Conservation (phyloP, 345 rosid species). For the Populus alba region DNA sequence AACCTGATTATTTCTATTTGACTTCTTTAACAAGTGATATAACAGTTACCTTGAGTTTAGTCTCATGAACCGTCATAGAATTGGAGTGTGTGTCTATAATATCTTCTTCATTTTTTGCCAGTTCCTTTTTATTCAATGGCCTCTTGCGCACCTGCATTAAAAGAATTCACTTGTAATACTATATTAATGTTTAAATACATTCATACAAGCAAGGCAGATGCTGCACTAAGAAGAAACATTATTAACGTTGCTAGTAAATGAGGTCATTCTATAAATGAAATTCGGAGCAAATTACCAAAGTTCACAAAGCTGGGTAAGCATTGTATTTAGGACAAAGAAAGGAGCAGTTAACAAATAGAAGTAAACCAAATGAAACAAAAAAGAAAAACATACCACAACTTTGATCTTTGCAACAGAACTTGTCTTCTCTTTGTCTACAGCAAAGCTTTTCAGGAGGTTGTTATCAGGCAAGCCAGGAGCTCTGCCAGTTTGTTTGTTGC, state of each 20-base stretch:
- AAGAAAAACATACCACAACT: constrained; percentile 77
- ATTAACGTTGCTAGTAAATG: constrained; percentile 1
- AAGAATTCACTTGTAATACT: constrained; percentile 10
- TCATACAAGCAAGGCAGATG: constrained; percentile 2
- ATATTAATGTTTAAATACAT: background rate
- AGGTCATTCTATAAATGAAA: constrained; percentile 1
- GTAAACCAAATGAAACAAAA: background rate
- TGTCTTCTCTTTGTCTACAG: constrained; percentile 75
- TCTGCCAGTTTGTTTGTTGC: constrained; percentile 65
- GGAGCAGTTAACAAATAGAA: background rate
- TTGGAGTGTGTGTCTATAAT: constrained; percentile 75
- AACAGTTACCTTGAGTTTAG: constrained; percentile 77
- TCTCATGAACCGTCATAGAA: constrained; percentile 81
- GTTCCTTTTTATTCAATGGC: constrained; percentile 93
- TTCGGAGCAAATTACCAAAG: background rate
- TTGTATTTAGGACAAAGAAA: background rate
- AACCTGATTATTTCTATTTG: background rate
- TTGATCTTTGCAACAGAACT: constrained; percentile 95
- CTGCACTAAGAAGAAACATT: background rate
- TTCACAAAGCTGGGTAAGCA: constrained; percentile 2
- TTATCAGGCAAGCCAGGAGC: constrained; percentile 62
- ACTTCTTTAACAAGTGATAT: background rate
- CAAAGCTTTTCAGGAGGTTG: constrained; percentile 61
- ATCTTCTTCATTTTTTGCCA: constrained; percentile 91
- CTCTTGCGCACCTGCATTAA: constrained; percentile 85